phyloP scores from a whole-genome alignment of 129 eudicot genomes.

The Escallonia herrerae region DNA sequence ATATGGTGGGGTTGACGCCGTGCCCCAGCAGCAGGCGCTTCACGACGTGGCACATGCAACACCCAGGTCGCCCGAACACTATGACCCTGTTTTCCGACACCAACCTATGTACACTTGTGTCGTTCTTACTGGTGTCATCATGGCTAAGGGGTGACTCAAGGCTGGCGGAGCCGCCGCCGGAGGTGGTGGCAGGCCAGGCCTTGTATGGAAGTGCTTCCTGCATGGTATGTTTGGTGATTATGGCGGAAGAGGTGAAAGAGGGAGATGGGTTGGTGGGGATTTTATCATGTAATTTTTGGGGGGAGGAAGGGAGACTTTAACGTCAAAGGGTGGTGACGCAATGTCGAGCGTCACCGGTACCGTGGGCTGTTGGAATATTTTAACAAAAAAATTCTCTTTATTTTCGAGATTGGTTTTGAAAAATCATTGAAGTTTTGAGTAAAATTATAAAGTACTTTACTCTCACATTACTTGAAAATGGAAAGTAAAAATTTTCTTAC shows the following conservation, averaged over 20 bases:
- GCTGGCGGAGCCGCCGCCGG: slow-evolving; percentile 11
- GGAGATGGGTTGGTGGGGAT: slow-evolving; percentile 4
- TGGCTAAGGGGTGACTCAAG: neutral
- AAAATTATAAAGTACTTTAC: too few species aligned
- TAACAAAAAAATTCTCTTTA: too few species aligned
- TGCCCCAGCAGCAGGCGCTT: slow-evolving; percentile 49
- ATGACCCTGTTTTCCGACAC: slow-evolving; percentile 49
- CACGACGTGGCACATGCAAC: slow-evolving; percentile 70
- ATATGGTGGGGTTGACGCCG: slow-evolving; percentile 56
- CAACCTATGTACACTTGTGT: slow-evolving; percentile 8
- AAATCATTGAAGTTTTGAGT: too few species aligned
- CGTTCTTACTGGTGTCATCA: neutral
- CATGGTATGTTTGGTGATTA: slow-evolving; percentile 25
- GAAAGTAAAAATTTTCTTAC: too few species aligned
- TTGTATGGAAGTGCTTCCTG: slow-evolving; percentile 27
- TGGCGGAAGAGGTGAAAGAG: slow-evolving; percentile 3
- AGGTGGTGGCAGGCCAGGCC: slow-evolving; percentile 2
- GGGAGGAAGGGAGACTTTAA: slow-evolving; percentile 11
- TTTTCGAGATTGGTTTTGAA: too few species aligned
- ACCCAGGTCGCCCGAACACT: slow-evolving; percentile 50
- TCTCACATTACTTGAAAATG: too few species aligned
- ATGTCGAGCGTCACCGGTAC: slow-evolving; percentile 33
- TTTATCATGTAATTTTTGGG: neutral
- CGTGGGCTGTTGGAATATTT: too few species aligned
- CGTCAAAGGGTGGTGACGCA: slow-evolving; percentile 63